These are phyloP conservation scores for Aquilaria sinensis DNA, from an alignment of 345 rosid genomes.

Conservation along the genomic window DNA sequence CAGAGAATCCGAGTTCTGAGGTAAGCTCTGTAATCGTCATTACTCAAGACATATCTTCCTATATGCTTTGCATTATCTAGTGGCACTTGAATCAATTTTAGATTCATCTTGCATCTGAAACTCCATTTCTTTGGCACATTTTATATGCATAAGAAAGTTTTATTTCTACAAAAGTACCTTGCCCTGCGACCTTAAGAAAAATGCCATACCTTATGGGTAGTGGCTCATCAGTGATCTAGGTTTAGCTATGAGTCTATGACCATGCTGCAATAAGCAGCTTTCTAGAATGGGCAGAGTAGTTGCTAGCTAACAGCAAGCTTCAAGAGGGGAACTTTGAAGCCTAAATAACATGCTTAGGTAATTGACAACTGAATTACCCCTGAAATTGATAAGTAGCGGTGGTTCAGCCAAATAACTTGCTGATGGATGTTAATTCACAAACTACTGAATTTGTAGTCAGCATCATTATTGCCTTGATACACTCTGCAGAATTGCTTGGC, in stretches of 20 bases:
- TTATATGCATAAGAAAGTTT: neutral
- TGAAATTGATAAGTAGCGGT: neutral
- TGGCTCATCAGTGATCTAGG: neutral
- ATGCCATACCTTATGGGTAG: neutral
- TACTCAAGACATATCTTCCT: too few species aligned
- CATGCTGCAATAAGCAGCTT: neutral
- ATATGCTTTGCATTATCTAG: too few species aligned
- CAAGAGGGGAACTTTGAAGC: neutral
- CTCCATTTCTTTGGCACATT: neutral
- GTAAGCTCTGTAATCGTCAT: conserved; percentile 20
- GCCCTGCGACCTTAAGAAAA: too few species aligned
- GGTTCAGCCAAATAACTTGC: neutral
- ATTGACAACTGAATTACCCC: too few species aligned
- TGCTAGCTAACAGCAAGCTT: conserved; percentile 2
- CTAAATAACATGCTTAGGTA: too few species aligned
- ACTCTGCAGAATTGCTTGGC: neutral
- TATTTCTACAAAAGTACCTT: neutral
- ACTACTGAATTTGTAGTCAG: neutral
- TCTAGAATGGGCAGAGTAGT: neutral
- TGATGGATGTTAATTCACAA: neutral
- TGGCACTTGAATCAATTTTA: too few species aligned
- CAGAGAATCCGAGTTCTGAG: conserved; percentile 29
- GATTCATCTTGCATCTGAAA: neutral
- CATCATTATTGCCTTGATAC: neutral
- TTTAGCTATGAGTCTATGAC: neutral